Base-by-base conservation (phyloP, 352 stramenopile genomes). In the Globisporangium alternatum region DNA sequence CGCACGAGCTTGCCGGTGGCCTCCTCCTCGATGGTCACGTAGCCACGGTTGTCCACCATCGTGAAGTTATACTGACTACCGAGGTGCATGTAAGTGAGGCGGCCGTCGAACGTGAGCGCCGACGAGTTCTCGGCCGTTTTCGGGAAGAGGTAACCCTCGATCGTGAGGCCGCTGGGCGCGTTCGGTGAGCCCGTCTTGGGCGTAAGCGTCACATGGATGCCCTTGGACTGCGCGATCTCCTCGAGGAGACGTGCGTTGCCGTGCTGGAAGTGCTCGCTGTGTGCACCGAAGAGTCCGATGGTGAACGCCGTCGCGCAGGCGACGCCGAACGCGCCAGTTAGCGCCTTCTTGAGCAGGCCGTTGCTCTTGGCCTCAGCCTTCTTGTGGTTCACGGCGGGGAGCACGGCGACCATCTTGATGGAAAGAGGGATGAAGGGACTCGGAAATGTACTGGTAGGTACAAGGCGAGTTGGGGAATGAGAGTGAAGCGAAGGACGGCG, bases 61-160 rank as follows among this genome's bases (percentile, higher is more conserved):
- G 71, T 75, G 60, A 73, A 70, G 60, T 78, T 78, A 52, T 69
- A 78, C 41, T 68, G 56, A 21, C 48, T 66, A 31, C 62, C 60
- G 10, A 65, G 37, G 64, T 72, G 60, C 37, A 66, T 22, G 61
- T 78, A 78, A 37, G 62, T 65, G 22, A 78, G 28, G 21, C 66
- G 67, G 17, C 68, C 71, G 39, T 78, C 71, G 55, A 78, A 75
- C 25, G 54, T 43, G 39, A 75, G 56, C 22, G 22, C 35, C 15
- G 7, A 22, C 25, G 31, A 21, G 17, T 37, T 44, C 3, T 17
- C 59, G 25, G 62, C 44, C 52, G 41, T 61, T 55, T 62, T 64
- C 28, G 68, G 64, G 43, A 75, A 66, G 9, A 75, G 61, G 30
- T 65, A 62, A 21, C 60, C 68, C 13, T 69, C 58, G 60, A 75